Evolutionary conservation across 176 grass and related monocot genomes (phyloP), one percentile per base, ranked within the genome.

Genomic region (Puya raimondii): DNA sequence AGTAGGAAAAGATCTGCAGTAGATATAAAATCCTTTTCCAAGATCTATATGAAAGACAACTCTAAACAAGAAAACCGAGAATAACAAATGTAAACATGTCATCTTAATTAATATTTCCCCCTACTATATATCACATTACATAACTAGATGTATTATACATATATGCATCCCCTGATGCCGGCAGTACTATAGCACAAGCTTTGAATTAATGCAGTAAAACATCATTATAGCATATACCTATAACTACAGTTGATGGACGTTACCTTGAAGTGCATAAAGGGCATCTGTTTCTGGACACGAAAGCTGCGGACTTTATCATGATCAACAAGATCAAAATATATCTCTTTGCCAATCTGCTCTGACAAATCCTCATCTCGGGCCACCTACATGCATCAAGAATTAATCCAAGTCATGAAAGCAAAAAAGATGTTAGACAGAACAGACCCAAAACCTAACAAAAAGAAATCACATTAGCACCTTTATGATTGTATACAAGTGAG

Each of bases 401-500:
- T 68, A 47, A 82, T 65, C 8, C 47, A 53, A 9, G 13, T 48
- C 64, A 2, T 66, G 67, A 83, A 69, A 85, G 64, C 21, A 48
- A 61, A 20, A 20, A 81, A 56, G 27, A 58, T 17, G 7, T 61
- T 48, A 18, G 48, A 67, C 71, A 13, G 12, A 54, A 53, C 56
- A 15, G 11, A 17, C 4, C 22, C 23, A 72, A 63, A 25, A 63
- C 56, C 70, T 17, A 72, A 15, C 4, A 22, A 0, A 59, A 53
- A 11, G 8, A 13, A 25, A 42, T 6, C 51, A 78, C 53, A 57
- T 51, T 11, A 15, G 48, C 70, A 91, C 88, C 88, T 91, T 91
- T 67, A 91, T 80, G 54, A 83, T 65, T 58, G 75, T 87, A 80
- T 68, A 91, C 75, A 91, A 83, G 72, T 91, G 88, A 74, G 88